Conservation (phyloP, 495 filamentous ascomycete genomes). For the Penicillium tannophilum region DNA sequence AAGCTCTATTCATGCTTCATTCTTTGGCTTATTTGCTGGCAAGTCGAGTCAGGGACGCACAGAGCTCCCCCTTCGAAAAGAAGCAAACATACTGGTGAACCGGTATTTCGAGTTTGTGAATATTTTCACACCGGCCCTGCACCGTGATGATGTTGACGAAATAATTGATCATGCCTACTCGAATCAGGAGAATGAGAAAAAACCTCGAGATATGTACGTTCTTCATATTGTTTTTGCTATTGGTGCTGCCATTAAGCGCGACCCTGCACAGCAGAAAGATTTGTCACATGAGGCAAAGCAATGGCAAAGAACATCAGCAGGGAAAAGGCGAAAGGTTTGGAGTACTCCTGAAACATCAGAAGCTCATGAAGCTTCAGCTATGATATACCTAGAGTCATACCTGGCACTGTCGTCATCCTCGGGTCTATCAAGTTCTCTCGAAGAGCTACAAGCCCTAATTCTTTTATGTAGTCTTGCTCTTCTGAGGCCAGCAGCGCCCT, state of each 20-base stretch:
- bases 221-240: not conserved
- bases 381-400: conserved; percentile 1
- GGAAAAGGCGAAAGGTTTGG: not conserved
- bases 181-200: too few relatives aligned
- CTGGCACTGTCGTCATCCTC: not conserved
- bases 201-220: not conserved
- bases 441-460: not conserved
- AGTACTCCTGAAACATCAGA: not conserved
- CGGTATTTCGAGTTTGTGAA: not conserved
- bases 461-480: not conserved
- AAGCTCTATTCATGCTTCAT: not conserved
- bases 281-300: not conserved
- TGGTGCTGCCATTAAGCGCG: not conserved
- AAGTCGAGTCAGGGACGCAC: not conserved
- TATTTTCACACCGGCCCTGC: not conserved
- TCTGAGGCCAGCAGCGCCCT: not conserved
- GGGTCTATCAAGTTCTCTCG: not conserved
- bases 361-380: not conserved
- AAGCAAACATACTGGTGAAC: not conserved
- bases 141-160: not conserved
- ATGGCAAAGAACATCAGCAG: not conserved
- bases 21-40: not conserved
- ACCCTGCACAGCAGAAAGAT: too few relatives aligned
- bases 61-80: not conserved
- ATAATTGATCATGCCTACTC: not conserved